Conservation (phyloP, 2,329 filamentous ascomycete species). For the Fusarium equiseti region DNA sequence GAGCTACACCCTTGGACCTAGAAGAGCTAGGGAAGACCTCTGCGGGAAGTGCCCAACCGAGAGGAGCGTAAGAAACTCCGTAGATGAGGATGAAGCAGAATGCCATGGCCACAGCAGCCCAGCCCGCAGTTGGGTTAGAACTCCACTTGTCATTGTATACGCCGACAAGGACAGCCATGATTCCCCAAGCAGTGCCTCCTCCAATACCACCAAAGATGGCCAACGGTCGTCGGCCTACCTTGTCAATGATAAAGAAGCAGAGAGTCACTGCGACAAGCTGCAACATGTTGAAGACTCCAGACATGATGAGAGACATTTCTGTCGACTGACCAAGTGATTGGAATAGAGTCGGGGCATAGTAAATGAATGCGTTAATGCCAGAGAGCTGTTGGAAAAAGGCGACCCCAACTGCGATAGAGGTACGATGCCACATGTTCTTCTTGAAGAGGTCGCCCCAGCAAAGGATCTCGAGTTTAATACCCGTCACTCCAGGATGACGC, state of each 20-base stretch:
- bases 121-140: slow-evolving; percentile 10
- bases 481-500: slow-evolving; percentile 1
- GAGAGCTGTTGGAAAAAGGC: slow-evolving; percentile 46
- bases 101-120: slow-evolving; percentile 34
- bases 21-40: slow-evolving; percentile 54
- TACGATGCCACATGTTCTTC: slow-evolving; percentile 9
- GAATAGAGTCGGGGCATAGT: slow-evolving; percentile 48
- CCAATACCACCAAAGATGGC: slow-evolving; percentile 36
- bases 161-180: slow-evolving; percentile 36
- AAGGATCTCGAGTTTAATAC: slow-evolving; percentile 9
- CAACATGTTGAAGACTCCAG: slow-evolving; percentile 52
- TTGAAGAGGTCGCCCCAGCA: slow-evolving; percentile 24
- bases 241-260: slow-evolving; percentile 49
- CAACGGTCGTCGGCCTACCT: slow-evolving; percentile 47
- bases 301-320: slow-evolving; percentile 50
- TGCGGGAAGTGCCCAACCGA: slow-evolving; percentile 53
- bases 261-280: slow-evolving; percentile 48
- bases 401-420: slow-evolving; percentile 31
- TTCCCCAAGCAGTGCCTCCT: slow-evolving; percentile 10
- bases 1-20: slow-evolving; percentile 53
- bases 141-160: slow-evolving; percentile 35
- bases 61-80: slow-evolving; percentile 48
- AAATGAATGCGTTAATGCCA: slow-evolving; percentile 38
- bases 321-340: slow-evolving; percentile 45
- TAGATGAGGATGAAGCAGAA: slow-evolving; percentile 20